phyloP scores from a whole-genome alignment of 345 rosid species.

The Heritiera littoralis region DNA sequence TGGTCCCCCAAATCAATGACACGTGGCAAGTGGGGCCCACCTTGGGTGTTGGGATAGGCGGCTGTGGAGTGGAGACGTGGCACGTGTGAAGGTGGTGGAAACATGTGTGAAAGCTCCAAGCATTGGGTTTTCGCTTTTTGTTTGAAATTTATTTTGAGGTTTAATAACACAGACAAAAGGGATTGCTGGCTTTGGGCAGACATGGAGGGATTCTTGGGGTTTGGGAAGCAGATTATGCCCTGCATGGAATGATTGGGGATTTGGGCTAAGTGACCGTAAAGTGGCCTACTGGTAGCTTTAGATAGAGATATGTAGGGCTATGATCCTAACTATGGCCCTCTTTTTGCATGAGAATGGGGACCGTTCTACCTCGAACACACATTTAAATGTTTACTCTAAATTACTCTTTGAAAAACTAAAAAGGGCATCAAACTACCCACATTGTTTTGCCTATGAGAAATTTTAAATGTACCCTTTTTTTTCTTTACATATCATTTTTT shows the following conservation, averaged over 20 bases:
- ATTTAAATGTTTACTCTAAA: too few species aligned
- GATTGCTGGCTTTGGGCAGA: constrained; percentile 66
- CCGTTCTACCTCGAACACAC: not conserved
- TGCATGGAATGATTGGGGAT: constrained; percentile 54
- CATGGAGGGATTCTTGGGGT: constrained; percentile 62
- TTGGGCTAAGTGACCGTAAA: constrained; percentile 16
- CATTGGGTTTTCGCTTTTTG: not conserved
- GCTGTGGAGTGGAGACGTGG: constrained; percentile 34
- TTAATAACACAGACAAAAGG: not conserved
- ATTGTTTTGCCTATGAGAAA: too few species aligned
- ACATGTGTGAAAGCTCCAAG: constrained; percentile 16
- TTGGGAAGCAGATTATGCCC: constrained; percentile 70
- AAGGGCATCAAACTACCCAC: too few species aligned
- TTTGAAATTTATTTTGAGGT: not conserved
- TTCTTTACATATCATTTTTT: too few species aligned
- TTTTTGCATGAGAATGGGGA: constrained; percentile 9
- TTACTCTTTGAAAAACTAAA: too few species aligned
- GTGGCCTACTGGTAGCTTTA: constrained; percentile 7
- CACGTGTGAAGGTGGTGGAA: constrained; percentile 38
- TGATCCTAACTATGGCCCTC: not conserved
- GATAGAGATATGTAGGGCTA: constrained; percentile 6
- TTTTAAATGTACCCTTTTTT: too few species aligned
- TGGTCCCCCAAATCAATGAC: constrained; percentile 19
- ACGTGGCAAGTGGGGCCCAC: constrained; percentile 36
- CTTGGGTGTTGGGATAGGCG: constrained; percentile 35